phyloP scores from a whole-genome alignment of 108 stramenopile genomes.

The Seminavis robusta region DNA sequence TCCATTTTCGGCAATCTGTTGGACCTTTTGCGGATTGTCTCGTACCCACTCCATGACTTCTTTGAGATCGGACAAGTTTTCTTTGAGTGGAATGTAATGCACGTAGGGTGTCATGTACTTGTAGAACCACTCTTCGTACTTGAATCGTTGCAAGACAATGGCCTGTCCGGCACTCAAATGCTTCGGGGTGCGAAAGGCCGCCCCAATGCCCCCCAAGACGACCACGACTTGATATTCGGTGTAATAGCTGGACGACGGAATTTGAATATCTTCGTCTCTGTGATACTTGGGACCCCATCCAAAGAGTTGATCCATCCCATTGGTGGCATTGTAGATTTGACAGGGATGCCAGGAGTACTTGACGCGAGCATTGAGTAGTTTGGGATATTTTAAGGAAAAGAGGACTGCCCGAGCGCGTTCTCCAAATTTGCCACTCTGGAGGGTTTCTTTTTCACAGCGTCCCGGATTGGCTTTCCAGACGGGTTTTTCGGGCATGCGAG shows the following conservation, averaged over 20 bases:
- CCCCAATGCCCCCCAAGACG: conserved; percentile 27
- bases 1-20: conserved; percentile 19
- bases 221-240: conserved; percentile 16
- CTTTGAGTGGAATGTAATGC: conserved; percentile 37
- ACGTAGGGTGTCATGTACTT: conserved; percentile 30
- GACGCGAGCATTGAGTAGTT: conserved; percentile 17
- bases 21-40: conserved; percentile 16
- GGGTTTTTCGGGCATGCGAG: not conserved
- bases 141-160: conserved; percentile 24
- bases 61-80: conserved; percentile 12
- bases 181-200: conserved; percentile 30
- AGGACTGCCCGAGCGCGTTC: conserved; percentile 5
- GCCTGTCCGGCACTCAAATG: conserved; percentile 15
- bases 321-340: conserved; percentile 9
- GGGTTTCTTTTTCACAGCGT: conserved; percentile 1
- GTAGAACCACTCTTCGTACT: conserved; percentile 39
- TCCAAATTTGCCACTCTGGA: not conserved
- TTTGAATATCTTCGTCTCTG: too few species aligned
- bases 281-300: conserved; percentile 5
- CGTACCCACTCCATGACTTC: conserved; percentile 21
- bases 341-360: not conserved
- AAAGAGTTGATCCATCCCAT: conserved; percentile 10
- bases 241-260: conserved; percentile 17
- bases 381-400: conserved; percentile 18
- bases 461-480: not conserved